These are phyloP conservation scores for Gonium pectorale DNA, from an alignment of 139 green algal species.

Conservation along the genomic window DNA sequence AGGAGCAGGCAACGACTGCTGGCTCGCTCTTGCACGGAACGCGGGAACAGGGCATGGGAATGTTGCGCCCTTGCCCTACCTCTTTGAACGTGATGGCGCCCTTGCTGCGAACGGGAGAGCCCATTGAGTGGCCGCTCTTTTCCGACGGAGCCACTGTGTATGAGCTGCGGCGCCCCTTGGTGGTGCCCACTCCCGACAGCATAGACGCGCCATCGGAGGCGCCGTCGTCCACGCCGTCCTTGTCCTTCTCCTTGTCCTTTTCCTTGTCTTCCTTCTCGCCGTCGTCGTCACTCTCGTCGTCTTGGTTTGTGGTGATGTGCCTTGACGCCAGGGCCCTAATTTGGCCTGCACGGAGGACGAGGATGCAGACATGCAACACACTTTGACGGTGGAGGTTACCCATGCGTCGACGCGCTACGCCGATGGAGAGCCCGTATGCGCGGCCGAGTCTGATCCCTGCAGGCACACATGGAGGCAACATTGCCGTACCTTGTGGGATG, in stretches of 20 bases:
- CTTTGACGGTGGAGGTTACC: too few relatives aligned
- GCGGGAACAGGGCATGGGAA: too few relatives aligned
- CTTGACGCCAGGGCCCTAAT: constrained; percentile 8
- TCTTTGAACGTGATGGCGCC: constrained; percentile 34
- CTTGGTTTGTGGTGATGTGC: constrained; percentile 23
- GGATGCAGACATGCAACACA: background rate
- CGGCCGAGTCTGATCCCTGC: too few relatives aligned
- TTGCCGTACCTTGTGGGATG: constrained; percentile 48
- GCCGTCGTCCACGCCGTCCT: background rate
- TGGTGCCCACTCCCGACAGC: background rate
- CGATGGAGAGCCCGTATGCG: too few relatives aligned
- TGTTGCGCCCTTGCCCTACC: too few relatives aligned
- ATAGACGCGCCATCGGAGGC: constrained; percentile 1
- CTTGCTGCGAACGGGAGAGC: background rate
- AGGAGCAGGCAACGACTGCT: too few relatives aligned
- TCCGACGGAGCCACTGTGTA: too few relatives aligned
- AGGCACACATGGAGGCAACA: too few relatives aligned
- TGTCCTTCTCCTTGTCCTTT: background rate
- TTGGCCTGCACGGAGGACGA: background rate
- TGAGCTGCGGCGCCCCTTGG: constrained; percentile 1
- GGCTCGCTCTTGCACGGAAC: too few relatives aligned
- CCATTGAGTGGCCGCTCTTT: background rate
- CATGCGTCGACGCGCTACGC: too few relatives aligned
- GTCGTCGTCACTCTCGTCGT: constrained; percentile 4
- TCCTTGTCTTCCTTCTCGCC: background rate